Base-by-base conservation (phyloP, 306 rosid genomes). In the Castanea crenata region DNA sequence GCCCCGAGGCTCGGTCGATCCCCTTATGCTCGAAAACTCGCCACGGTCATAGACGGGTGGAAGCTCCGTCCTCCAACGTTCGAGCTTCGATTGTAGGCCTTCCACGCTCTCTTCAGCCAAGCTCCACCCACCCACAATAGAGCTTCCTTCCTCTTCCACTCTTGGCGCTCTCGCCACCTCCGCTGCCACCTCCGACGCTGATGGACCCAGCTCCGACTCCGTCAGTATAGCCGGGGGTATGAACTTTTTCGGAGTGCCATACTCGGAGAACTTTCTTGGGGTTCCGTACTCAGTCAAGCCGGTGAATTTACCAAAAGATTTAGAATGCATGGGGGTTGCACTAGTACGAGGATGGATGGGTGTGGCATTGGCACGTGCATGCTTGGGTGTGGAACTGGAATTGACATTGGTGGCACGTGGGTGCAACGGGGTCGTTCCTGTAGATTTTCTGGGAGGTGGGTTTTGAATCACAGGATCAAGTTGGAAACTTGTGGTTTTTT, bases 181-280 rank as follows among this genome's bases (percentile, higher is more conserved):
- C 0, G 86, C 97, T 0, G 99, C 99, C 5, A 96, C 97, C 88
- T 93, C 99, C 1, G 99, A 96, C 0, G 99, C 92, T 2, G 98
- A 96, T 0, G 99, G 99, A 3, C 99, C 99, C 0, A 96, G 79
- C 57, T 93, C 97, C 0, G 99, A 96, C 75, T 93, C 89, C 0
- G 99, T 93, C 49, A 96, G 13, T 1, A 85, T 8, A 5, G 51
- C 8, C 27, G n/a, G 18, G 15, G 34, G 12, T 21, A 25, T 21
- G 11, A 12, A 19, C 25, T 35, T 67, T 78, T 16, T 20, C 14
- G 76, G 86, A 8, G 57, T 52, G 14, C 75, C 64, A 63, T 55
- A 16, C 38, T 83, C 75, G 79, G 76, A 31, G 63, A 82, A 58
- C 15, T 88, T 90, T 1, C 82, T 61, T 0, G 98, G 97, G 2